These are phyloP conservation scores for Cronartium quercuum DNA, from an alignment of 1,284 basidiomycete genomes.

Conservation along the genomic window DNA sequence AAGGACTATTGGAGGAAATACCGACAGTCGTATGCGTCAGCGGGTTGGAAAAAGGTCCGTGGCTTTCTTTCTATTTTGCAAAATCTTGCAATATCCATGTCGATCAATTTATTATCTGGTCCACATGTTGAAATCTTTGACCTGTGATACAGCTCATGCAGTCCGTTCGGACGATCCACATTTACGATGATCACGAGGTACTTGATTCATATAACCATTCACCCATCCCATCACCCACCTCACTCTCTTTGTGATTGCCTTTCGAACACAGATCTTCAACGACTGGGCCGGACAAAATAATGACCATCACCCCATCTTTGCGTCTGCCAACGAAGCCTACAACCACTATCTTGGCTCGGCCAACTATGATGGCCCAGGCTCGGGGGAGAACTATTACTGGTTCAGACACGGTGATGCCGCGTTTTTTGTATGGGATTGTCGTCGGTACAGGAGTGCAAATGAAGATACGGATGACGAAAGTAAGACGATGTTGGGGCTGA, in stretches of 20 bases:
- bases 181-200: conserved; percentile 66
- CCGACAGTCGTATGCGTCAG: conserved; percentile 60
- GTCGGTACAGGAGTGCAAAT: conserved; percentile 46
- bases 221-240: neutral
- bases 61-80: conserved; percentile 50
- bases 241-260: neutral
- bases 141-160: conserved; percentile 15
- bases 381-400: conserved; percentile 41
- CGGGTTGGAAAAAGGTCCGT: conserved; percentile 62
- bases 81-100: conserved; percentile 37
- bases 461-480: conserved; percentile 46
- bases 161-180: conserved; percentile 56
- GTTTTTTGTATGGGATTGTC: conserved; percentile 38
- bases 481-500: conserved; percentile 65
- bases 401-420: conserved; percentile 35
- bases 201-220: neutral
- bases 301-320: conserved; percentile 54
- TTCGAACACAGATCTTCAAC: conserved; percentile 55
- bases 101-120: conserved; percentile 52
- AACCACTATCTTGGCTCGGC: conserved; percentile 16
- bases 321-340: conserved; percentile 30
- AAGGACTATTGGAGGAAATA: conserved; percentile 62
- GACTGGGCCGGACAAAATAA: conserved; percentile 60
- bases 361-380: conserved; percentile 38
- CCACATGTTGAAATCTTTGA: neutral